Percentiles rank a stretch among this genome's conserved stretches.
Evolutionary conservation across 495 filamentous ascomycete species (phyloP).

Genomic region (Aspergillus funiculosus): DNA sequence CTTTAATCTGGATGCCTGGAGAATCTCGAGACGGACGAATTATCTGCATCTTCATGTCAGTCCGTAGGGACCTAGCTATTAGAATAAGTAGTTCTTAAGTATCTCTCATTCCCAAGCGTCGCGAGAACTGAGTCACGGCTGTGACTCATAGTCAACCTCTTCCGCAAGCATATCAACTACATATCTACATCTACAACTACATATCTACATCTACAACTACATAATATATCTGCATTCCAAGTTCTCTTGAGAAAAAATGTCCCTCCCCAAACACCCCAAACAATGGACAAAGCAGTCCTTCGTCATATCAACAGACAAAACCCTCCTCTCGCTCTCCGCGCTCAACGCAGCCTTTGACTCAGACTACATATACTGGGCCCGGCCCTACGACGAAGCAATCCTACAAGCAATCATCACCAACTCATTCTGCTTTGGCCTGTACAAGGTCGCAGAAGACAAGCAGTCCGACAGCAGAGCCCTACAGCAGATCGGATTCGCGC

Average conservation of each 20-base stretch:
- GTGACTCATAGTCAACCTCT: too few species aligned
- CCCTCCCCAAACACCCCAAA: conserved; percentile 9
- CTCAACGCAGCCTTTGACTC: conserved; percentile 47
- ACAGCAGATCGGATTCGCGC: conserved; percentile 52
- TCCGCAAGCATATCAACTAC: too few species aligned
- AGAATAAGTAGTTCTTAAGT: too few species aligned
- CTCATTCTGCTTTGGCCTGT: conserved; percentile 52
- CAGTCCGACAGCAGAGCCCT: background rate
- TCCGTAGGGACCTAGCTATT: too few species aligned
- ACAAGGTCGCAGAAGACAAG: conserved; percentile 18
- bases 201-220: background rate
- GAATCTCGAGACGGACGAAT: too few species aligned
- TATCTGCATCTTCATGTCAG: too few species aligned
- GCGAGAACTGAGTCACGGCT: too few species aligned
- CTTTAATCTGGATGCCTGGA: too few species aligned
- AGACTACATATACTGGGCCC: conserved; percentile 53
- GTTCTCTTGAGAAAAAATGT: too few species aligned
- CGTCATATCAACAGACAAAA: conserved; percentile 46
- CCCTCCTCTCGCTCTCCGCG: conserved; percentile 41
- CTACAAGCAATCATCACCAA: conserved; percentile 44
- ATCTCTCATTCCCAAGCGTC: too few species aligned
- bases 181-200: background rate
- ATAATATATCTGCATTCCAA: too few species aligned
- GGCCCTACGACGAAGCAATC: conserved; percentile 29
- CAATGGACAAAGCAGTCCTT: conserved; percentile 24